A percentile compares a stretch with the other conserved stretches of the same genome.
phyloP scores from a whole-genome alignment of 805 yeast species.

The Candida nonsorbophila region DNA sequence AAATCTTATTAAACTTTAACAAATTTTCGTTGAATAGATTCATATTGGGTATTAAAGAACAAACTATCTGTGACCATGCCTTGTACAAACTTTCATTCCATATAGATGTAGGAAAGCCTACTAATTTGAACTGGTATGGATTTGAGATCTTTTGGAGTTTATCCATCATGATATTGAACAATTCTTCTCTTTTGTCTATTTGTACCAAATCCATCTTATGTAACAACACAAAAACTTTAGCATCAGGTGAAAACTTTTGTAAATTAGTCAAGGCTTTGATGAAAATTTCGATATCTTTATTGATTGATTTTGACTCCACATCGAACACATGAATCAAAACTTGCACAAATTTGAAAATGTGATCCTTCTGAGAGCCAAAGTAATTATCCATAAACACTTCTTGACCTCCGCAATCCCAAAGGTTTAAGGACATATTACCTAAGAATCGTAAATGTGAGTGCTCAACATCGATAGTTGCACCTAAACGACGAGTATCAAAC shows the following conservation, averaged over 20 bases:
- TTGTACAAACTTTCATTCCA: slow-evolving; percentile 96
- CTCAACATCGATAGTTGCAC: slow-evolving; percentile 98
- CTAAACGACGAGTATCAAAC: slow-evolving; percentile 88
- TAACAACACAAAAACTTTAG: slow-evolving; percentile 83
- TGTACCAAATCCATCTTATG: slow-evolving; percentile 97
- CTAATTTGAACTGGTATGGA: slow-evolving; percentile 57
- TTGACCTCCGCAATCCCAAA: slow-evolving; percentile 99
- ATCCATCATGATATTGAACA: slow-evolving; percentile 79
- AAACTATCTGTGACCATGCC: slow-evolving; percentile 96
- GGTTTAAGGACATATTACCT: slow-evolving; percentile 90
- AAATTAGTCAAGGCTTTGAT: slow-evolving; percentile 76
- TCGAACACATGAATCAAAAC: slow-evolving; percentile 95
- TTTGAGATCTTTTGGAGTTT: slow-evolving; percentile 70
- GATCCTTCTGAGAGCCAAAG: slow-evolving; percentile 81
- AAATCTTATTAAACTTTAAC: slow-evolving; percentile 61
- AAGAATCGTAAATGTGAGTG: slow-evolving; percentile 89
- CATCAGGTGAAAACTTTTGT: slow-evolving; percentile 80
- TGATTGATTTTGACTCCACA: slow-evolving; percentile 86
- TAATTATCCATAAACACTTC: slow-evolving; percentile 95
- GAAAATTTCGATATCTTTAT: slow-evolving; percentile 90
- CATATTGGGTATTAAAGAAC: slow-evolving; percentile 92
- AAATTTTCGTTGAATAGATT: slow-evolving; percentile 70
- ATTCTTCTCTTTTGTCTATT: slow-evolving; percentile 75
- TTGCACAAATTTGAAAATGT: slow-evolving; percentile 91
- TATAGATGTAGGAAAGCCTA: slow-evolving; percentile 91